Base-by-base conservation (phyloP, 352 stramenopile genomes). In the Nothophytophthora sp. region DNA sequence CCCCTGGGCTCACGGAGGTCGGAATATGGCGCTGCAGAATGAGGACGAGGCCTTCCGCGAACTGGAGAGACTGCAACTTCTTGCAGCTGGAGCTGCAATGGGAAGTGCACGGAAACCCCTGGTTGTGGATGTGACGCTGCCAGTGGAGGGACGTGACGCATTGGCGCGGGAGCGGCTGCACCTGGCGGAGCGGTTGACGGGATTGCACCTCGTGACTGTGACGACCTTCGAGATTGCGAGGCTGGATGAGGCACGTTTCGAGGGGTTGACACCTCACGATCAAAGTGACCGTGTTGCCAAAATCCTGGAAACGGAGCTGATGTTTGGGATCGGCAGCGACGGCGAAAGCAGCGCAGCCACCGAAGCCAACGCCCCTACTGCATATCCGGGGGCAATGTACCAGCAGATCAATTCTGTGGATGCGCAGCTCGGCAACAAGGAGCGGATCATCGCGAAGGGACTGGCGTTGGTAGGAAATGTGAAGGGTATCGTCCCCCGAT, bases 1-100 rank as follows among this genome's bases (percentile, higher is more conserved):
- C 7, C 74, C 83, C 22, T 64, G 35, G 28, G 53, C 64, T 0
- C 36, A 70, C 34, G 50, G 58, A 15, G 76, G 74, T 32, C 50
- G 51, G 5, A 93, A 91, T 29, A 38, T 90, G 24, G 30, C 73
- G 9, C 56, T 92, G 25, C 62, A 82, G 27, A 83, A 79, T n/a
- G 78, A 90, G 24, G 76, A 88, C 63, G 75, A 90, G 54, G 72
- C 79, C n/a, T 89, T 87, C 42, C 67, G 78, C 29, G 83, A 93
- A 43, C 46, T 91, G 1, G 63, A 91, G 25, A 44, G 33, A 12
- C 36, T 91, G 15, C 27, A 53, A n/a, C n/a, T n/a, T n/a, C n/a
- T n/a, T n/a, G 46, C 58, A 23, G 48, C 24, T 56, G 18, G 49
- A 27, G 5, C 30, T 28, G 19, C 4, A 41, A 29, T 16, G 16